A percentile compares a stretch with the other conserved stretches of the same genome.
These are phyloP conservation scores for Ascochyta clinopodiicola DNA, from an alignment of 2,329 filamentous ascomycete species.

Conservation along the genomic window DNA sequence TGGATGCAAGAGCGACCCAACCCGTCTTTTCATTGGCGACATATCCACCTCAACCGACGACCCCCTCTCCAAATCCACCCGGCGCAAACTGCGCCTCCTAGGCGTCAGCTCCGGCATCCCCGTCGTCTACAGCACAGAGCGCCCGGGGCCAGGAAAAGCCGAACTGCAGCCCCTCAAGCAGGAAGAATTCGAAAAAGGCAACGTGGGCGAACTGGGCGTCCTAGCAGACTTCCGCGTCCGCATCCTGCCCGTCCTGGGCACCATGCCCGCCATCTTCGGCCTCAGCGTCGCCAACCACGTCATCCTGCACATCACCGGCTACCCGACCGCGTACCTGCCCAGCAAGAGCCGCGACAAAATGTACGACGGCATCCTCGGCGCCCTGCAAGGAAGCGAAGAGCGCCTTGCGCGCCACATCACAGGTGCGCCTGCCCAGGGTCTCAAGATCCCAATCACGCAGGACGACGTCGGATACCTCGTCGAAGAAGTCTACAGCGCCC, in stretches of 20 bases:
- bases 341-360: slow-evolving; percentile 87
- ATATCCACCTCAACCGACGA: slow-evolving; percentile 90
- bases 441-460: slow-evolving; percentile 78
- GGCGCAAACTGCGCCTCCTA: slow-evolving; percentile 75
- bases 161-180: slow-evolving; percentile 85
- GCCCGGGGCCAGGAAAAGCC: slow-evolving; percentile 88
- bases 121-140: slow-evolving; percentile 91
- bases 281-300: slow-evolving; percentile 92
- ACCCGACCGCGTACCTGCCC: slow-evolving; percentile 83
- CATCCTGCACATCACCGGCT: slow-evolving; percentile 79
- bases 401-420: slow-evolving; percentile 67
- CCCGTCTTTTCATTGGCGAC: slow-evolving; percentile 86
- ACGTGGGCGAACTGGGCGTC: slow-evolving; percentile 84
- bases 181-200: slow-evolving; percentile 85
- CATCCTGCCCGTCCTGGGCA: slow-evolving; percentile 94
- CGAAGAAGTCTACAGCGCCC: slow-evolving; percentile 86
- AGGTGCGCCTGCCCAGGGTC: slow-evolving; percentile 66
- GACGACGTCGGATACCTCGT: slow-evolving; percentile 86
- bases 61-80: slow-evolving; percentile 82
- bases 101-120: slow-evolving; percentile 87
- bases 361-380: slow-evolving; percentile 82
- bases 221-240: slow-evolving; percentile 91
- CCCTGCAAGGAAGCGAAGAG: slow-evolving; percentile 80
- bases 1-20: slow-evolving; percentile 88
- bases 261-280: slow-evolving; percentile 96